Evolutionary conservation across 2,329 filamentous ascomycete genomes (phyloP).

Genomic region (Aspergillus tamarii): DNA sequence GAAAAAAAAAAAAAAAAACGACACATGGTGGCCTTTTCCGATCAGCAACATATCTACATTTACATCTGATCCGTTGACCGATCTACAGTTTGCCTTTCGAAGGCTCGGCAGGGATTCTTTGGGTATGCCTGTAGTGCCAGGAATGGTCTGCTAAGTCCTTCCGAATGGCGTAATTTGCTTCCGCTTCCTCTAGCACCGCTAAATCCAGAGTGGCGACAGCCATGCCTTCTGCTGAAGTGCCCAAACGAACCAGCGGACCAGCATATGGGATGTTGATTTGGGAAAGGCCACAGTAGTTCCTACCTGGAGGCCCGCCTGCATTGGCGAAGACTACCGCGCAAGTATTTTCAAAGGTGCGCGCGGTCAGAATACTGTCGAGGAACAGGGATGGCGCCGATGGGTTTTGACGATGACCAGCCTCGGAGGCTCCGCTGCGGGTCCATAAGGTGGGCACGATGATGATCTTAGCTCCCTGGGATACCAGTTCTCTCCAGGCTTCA

Average conservation of each 20-base stretch:
- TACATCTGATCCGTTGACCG: no score
- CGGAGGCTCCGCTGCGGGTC: slow-evolving; percentile 49
- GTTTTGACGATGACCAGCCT: slow-evolving; percentile 51
- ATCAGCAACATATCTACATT: no score
- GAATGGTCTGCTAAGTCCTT: neutral
- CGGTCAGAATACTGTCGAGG: slow-evolving; percentile 53
- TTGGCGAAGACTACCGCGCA: slow-evolving; percentile 61
- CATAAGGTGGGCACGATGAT: slow-evolving; percentile 61
- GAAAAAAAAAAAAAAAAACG: no score
- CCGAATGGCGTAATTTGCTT: neutral
- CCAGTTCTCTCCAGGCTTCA: slow-evolving; percentile 59
- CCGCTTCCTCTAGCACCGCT: neutral
- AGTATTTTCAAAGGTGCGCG: slow-evolving; percentile 60
- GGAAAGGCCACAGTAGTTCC: neutral
- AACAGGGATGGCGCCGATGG: slow-evolving; percentile 55
- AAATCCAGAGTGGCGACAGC: neutral
- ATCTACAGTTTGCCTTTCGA: neutral
- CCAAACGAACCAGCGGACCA: neutral
- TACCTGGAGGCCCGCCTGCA: slow-evolving; percentile 46
- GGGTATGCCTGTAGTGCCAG: neutral
- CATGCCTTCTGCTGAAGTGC: neutral
- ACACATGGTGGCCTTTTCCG: no score
- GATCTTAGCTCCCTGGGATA: slow-evolving; percentile 55
- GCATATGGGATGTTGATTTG: neutral
- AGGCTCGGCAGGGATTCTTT: neutral